Evolutionary conservation across 208 protist genomes (phyloP), one percentile per base, ranked within the genome.

Genomic region (Trypanosoma melophagium): DNA sequence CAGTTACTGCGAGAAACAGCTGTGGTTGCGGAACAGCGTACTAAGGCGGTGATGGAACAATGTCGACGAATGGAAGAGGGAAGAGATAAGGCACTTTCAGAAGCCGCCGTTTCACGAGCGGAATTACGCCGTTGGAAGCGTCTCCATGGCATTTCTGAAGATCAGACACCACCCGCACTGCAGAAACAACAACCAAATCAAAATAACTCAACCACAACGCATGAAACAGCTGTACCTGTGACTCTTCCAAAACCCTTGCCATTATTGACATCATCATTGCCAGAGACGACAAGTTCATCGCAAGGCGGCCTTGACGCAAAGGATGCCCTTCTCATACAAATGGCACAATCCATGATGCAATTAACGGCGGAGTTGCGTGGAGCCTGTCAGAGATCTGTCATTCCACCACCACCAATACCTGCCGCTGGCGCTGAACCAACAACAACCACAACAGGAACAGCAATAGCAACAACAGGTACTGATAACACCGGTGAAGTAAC

Each of bases 41-140:
- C 69, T 7, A 77, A 41, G 22, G 57, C 63, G n/a, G 47, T 79
- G 1, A 55, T 67, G 10, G 51, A 52, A 19, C 62, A 77, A 19
- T 71, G 64, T 47, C 62, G 53, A 21, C 62, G 60, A 9, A 61
- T 86, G 7, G 80, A 91, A 64, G 65, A 63, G 47, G 76, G 79
- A 66, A 77, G 86, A 38, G 81, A 95, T 52, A 77, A 80, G 53
- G 84, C 86, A 1, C 77, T 81, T 40, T 95, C 89, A 21, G 89
- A 95, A 70, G 89, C 86, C 0, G 89, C 86, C 8, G 65, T 92
- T 3, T 82, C 82, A 16, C 71, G 82, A 28, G 81, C 88, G 25
- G 83, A 94, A 65, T 73, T 94, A 21, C 84, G 88, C 4, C 75
- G 88, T 10, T 87, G 80, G 83, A 84, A 80, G 55, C 67, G 21